Conservation (phyloP, 2,329 filamentous ascomycete species). For the Mariannaea elegans region DNA sequence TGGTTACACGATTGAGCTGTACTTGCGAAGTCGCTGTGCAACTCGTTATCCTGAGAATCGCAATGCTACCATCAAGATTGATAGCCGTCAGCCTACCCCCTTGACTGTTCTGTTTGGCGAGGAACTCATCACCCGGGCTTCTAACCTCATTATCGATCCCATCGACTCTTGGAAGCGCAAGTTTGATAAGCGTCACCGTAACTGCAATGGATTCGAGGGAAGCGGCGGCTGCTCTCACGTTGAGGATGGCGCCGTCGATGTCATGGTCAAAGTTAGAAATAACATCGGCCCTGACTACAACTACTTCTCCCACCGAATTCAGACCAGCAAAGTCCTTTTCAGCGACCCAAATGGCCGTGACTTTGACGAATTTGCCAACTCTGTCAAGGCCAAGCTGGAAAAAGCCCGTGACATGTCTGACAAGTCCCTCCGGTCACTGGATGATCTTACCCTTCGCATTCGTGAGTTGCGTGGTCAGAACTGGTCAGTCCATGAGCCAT, state of each 20-base stretch:
- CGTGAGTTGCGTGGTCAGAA: conserved; percentile 55
- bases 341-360: conserved; percentile 52
- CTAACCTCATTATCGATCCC: conserved; percentile 51
- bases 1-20: conserved; percentile 59
- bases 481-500: conserved; percentile 58
- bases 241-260: conserved; percentile 55
- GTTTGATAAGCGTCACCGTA: conserved; percentile 51
- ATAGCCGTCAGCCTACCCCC: conserved; percentile 58
- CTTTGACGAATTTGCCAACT: conserved; percentile 54
- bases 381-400: conserved; percentile 49
- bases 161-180: conserved; percentile 52
- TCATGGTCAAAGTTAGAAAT: conserved; percentile 58
- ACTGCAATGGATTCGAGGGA: conserved; percentile 48
- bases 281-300: conserved; percentile 59
- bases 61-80: conserved; percentile 49
- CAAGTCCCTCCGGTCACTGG: conserved; percentile 48
- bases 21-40: conserved; percentile 53
- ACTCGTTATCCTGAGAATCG: conserved; percentile 49
- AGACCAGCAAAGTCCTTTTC: conserved; percentile 57
- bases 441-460: conserved; percentile 60
- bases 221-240: conserved; percentile 50
- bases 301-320: conserved; percentile 54
- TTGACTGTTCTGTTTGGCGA: conserved; percentile 57
- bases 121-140: conserved; percentile 56
- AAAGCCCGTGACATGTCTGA: conserved; percentile 53